A percentile compares a stretch with the other conserved stretches of the same genome.
phyloP scores from a whole-genome alignment of 192 early-diverging fungal genomes.

The Globomyces pollinis-pini region DNA sequence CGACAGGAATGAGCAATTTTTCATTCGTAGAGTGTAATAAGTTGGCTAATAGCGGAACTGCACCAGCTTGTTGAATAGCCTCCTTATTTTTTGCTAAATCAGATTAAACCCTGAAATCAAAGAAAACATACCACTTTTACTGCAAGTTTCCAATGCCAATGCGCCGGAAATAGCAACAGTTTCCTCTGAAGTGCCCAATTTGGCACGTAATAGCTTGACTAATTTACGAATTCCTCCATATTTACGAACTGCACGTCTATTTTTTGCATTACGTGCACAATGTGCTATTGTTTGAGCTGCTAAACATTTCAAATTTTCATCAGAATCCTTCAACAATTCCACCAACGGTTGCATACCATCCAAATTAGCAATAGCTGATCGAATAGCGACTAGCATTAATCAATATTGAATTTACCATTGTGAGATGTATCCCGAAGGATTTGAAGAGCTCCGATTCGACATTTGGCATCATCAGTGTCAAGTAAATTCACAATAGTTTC shows the following conservation, averaged over 20 bases:
- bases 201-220: constrained; percentile 45
- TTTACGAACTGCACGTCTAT: constrained; percentile 44
- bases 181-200: constrained; percentile 40
- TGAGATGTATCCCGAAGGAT: constrained; percentile 52
- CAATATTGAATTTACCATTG: too few species aligned
- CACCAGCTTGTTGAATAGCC: constrained; percentile 50
- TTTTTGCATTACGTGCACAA: constrained; percentile 56
- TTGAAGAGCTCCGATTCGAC: constrained; percentile 54
- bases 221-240: constrained; percentile 55
- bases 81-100: constrained; percentile 48
- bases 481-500: constrained; percentile 56
- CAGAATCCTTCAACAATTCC: constrained; percentile 45
- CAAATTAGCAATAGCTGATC: constrained; percentile 48
- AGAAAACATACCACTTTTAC: constrained; percentile 33
- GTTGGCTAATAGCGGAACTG: constrained; percentile 53
- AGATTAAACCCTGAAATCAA: neutral
- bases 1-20: constrained; percentile 52
- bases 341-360: constrained; percentile 57
- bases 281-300: constrained; percentile 59
- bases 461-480: constrained; percentile 58
- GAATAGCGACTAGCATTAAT: too few species aligned
- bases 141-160: constrained; percentile 48
- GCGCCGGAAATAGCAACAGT: constrained; percentile 53
- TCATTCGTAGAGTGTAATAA: constrained; percentile 51
- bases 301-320: constrained; percentile 54